These are phyloP conservation scores for Citrus reticulata DNA, from an alignment of 345 rosid genomes.

Conservation along the genomic window DNA sequence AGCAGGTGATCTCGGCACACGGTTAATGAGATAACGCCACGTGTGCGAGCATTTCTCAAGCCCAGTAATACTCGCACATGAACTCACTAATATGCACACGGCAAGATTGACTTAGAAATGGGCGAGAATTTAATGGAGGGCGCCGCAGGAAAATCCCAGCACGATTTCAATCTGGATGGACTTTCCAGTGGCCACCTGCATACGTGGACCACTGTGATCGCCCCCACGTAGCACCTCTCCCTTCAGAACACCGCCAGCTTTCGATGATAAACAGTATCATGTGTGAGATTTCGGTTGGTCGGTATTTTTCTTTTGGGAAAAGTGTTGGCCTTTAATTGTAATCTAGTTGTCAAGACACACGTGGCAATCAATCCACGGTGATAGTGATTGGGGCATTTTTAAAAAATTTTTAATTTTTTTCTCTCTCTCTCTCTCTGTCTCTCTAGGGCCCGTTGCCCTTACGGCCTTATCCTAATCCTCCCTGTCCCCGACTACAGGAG, in stretches of 20 bases:
- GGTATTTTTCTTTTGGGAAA: background rate
- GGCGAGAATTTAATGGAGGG: slow-evolving; percentile 3
- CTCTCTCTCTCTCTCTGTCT: too few species aligned
- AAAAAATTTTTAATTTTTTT: too few species aligned
- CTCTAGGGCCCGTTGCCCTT: background rate
- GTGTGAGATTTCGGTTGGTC: slow-evolving; percentile 6
- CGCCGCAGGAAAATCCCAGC: slow-evolving; percentile 22
- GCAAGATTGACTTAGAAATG: background rate
- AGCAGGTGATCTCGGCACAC: too few species aligned
- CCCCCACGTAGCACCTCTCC: background rate
- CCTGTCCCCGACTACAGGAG: background rate
- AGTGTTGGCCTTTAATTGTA: too few species aligned
- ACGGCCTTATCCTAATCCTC: background rate
- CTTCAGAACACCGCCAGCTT: background rate
- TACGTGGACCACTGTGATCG: background rate
- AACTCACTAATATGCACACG: too few species aligned
- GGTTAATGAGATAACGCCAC: background rate
- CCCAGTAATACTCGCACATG: background rate
- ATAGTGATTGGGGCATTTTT: background rate
- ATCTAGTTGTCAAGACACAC: background rate
- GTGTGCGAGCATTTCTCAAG: background rate
- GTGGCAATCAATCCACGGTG: background rate
- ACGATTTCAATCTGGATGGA: slow-evolving; percentile 9
- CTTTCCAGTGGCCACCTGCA: background rate
- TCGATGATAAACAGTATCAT: background rate